Base-by-base conservation (phyloP, 345 rosid species). In the Passiflora organensis region DNA sequence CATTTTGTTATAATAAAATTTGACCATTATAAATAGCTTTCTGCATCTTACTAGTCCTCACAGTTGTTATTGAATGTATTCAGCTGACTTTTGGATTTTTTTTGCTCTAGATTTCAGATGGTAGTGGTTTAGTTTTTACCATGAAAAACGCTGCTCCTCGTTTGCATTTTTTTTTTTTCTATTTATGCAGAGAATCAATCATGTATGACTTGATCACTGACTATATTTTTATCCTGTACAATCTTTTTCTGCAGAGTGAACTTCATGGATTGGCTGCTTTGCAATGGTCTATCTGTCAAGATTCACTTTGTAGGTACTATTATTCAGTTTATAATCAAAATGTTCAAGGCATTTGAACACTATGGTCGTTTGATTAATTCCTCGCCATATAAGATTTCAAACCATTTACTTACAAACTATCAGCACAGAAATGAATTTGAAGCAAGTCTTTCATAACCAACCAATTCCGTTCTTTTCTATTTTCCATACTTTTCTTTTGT, bases 201-300 rank as follows among this genome's bases (percentile, higher is more conserved):
- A 6, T 41, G 5, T 15, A 15, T 41, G 14, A 41, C 9, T 8
- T 8, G 34, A 28, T 28, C 34, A 28, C 34, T 28, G n/a, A 2
- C 8, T 28, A 8, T 8, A 28, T 28, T 28, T 28, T 28, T 8
- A 41, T 41, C 41, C 8, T 41, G n/a, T 15, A 15, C n/a, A 41
- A 41, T 32, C 19, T 45, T 25, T 47, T 62, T 73, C 6, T 72
- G 64, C 85, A 87, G 96, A 91, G 85, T 64, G 95, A 87, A 68
- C 84, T 85, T 63, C 87, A 91, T 76, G 97, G 96, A 56, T 68
- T 73, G 75, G 96, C 97, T 32, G 96, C 95, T 77, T 72, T 91
- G 80, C 90, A 87, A 59, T 91, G 97, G 97, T 77, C 95, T 65
- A 76, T 85, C 58, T 91, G 96, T 67, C 90, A 82, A 68, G 97